phyloP scores from a whole-genome alignment of 2,329 filamentous ascomycete species.

The Alternaria incomplexa region DNA sequence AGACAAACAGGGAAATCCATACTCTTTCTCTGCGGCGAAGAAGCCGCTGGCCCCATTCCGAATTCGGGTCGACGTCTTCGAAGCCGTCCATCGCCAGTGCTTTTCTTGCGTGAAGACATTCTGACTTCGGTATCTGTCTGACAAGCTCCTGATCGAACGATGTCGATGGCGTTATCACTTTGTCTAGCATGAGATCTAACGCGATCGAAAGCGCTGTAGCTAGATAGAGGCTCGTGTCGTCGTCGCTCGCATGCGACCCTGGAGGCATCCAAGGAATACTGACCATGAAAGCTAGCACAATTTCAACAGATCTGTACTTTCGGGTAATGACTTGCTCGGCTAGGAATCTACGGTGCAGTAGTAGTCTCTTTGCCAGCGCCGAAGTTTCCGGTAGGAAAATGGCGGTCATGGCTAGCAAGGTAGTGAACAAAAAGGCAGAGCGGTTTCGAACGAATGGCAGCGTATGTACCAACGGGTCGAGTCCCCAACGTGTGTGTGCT shows the following conservation, averaged over 20 bases:
- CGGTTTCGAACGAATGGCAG: slow-evolving; percentile 69
- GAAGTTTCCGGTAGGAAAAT: slow-evolving; percentile 69
- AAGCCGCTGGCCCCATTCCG: slow-evolving; percentile 66
- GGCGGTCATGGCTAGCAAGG: slow-evolving; percentile 71
- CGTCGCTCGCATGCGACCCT: slow-evolving; percentile 69
- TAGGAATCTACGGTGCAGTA: slow-evolving; percentile 67
- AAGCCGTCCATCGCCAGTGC: slow-evolving; percentile 74
- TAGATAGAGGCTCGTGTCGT: slow-evolving; percentile 75
- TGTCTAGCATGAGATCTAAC: slow-evolving; percentile 72
- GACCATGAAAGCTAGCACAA: slow-evolving; percentile 76
- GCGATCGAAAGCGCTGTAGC: slow-evolving; percentile 73
- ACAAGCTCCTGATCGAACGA: slow-evolving; percentile 55
- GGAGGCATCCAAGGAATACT: slow-evolving; percentile 79
- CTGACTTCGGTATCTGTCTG: slow-evolving; percentile 64
- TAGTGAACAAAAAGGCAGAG: slow-evolving; percentile 75
- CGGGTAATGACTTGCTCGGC: slow-evolving; percentile 67
- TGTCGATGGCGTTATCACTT: slow-evolving; percentile 66
- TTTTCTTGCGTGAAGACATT: slow-evolving; percentile 71
- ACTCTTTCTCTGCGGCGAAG: slow-evolving; percentile 70
- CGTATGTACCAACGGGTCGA: slow-evolving; percentile 71
- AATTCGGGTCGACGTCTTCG: slow-evolving; percentile 65
- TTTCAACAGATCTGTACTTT: slow-evolving; percentile 73
- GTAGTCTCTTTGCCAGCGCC: slow-evolving; percentile 69
- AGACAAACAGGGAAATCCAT: slow-evolving; percentile 74
- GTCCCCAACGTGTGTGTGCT: slow-evolving; percentile 75